Evolutionary conservation across 2,329 filamentous ascomycete genomes (phyloP), one percentile per base, ranked within the genome.

Genomic region (Arthrobotrys musiformis): DNA sequence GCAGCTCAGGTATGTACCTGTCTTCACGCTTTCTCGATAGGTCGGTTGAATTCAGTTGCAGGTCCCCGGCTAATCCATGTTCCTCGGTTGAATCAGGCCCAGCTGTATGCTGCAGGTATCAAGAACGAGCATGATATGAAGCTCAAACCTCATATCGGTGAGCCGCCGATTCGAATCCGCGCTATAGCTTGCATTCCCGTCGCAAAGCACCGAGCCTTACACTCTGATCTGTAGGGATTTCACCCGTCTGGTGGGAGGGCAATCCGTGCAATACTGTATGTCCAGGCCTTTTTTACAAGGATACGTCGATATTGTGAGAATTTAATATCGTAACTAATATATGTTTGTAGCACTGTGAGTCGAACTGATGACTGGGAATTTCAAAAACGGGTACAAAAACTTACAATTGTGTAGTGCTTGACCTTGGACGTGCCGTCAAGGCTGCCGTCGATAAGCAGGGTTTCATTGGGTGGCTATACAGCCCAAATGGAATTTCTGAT

Each of bases 201-300:
- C n/a, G 22, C 2, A 5, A 40, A 37, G 13, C 19, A 64, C 26
- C 46, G 40, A 48, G n/a, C 28, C 74, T 73, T 17, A 67, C 35
- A 60, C 35, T 70, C n/a, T 48, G 15, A 37, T 58, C 48, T 75
- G 33, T 79, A 81, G 80, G 80, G 19, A 80, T 97, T 82, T 91
- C 93, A 6, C 93, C 92, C 4, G 92, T 97, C 3, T 97, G 94
- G 94, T 98, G 94, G 94, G 93, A 97, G 84, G 94, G 94, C 28
- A 97, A 97, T 83, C 93, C 94, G 40, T 97, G 94, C 89, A 97
- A 97, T 44, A 78, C 62, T 42, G 90, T 92, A 84, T 85, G 90
- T 87, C 15, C 35, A 50, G 48, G 24, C 8, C 22, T 33, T 13
- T 11, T 7, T 13, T 46, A 40, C 1, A 2, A 28, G 19, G 40